Conservation (phyloP, 257 asterid genomes). For the Fraxinus anomala region DNA sequence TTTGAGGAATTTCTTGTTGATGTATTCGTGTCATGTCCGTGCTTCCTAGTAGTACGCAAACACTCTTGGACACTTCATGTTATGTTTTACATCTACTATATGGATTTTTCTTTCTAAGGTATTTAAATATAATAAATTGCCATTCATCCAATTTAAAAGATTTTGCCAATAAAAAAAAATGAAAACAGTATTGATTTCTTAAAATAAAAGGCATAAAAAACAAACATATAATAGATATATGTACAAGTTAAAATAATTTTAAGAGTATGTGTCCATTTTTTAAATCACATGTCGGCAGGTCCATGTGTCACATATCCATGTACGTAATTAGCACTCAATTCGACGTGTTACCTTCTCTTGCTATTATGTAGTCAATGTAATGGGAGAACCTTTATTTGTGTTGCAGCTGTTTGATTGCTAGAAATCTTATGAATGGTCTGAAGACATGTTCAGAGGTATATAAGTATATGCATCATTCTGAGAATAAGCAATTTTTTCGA, state of each 20-base stretch:
- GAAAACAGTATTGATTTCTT: neutral
- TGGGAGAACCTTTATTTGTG: constrained; percentile 33
- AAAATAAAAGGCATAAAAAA: neutral
- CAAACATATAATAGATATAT: neutral
- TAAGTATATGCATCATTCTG: constrained; percentile 71
- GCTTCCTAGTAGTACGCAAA: neutral
- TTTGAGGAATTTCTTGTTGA: neutral
- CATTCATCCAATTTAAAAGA: neutral
- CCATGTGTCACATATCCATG: neutral
- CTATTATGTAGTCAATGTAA: constrained; percentile 20
- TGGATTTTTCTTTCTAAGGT: neutral
- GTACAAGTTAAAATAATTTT: neutral
- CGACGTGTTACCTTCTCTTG: constrained; percentile 4
- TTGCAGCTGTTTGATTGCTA: constrained; percentile 92
- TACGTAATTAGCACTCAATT: constrained; percentile 8
- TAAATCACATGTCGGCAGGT: neutral
- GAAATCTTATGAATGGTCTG: constrained; percentile 85
- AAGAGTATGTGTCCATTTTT: neutral
- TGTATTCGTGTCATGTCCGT: neutral
- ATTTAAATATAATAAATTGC: neutral
- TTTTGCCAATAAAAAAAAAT: neutral
- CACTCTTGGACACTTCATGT: neutral
- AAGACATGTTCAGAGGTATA: constrained; percentile 82
- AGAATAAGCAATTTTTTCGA: constrained; percentile 48
- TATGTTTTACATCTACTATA: neutral